These are phyloP conservation scores for Cyphellophora attinorum DNA, from an alignment of 2,329 filamentous ascomycete genomes.

Conservation along the genomic window DNA sequence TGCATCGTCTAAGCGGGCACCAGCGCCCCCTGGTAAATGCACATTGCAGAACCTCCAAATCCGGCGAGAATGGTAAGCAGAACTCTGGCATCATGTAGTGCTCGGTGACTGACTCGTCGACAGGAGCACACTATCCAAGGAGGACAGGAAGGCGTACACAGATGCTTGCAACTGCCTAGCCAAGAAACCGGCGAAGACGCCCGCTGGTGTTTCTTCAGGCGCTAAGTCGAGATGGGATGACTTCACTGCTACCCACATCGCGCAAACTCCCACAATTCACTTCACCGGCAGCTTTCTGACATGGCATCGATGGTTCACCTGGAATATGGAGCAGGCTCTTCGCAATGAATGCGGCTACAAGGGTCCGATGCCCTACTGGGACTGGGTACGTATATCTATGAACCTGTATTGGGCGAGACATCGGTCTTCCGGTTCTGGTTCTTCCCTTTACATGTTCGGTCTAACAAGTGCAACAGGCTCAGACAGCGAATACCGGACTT, in stretches of 20 bases:
- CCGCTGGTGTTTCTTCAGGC: constrained; percentile 27
- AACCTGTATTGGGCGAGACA: too few relatives aligned
- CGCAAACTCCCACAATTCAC: constrained; percentile 37
- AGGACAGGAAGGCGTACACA: constrained; percentile 27
- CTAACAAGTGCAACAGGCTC: constrained; percentile 24
- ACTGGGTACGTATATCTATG: constrained; percentile 24
- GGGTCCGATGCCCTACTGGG: constrained; percentile 34
- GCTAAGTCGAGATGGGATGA: constrained; percentile 40
- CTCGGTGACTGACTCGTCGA: not conserved
- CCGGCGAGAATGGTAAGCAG: constrained; percentile 1
- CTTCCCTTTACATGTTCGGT: not conserved
- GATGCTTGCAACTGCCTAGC: constrained; percentile 37
- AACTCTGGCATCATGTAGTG: too few relatives aligned
- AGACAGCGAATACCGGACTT: constrained; percentile 24
- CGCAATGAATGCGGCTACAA: constrained; percentile 29
- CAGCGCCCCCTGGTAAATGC: not conserved
- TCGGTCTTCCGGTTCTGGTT: too few relatives aligned
- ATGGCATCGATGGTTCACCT: constrained; percentile 28
- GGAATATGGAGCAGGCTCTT: constrained; percentile 23
- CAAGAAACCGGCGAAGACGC: constrained; percentile 26
- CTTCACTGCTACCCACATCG: constrained; percentile 41
- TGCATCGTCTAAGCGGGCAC: not conserved
- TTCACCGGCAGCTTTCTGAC: constrained; percentile 21
- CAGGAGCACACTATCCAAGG: not conserved
- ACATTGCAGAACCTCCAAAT: constrained; percentile 1